A percentile compares a stretch with the other conserved stretches of the same genome.
phyloP scores from a whole-genome alignment of 2,329 filamentous ascomycete species.

The Penicillium sp. region DNA sequence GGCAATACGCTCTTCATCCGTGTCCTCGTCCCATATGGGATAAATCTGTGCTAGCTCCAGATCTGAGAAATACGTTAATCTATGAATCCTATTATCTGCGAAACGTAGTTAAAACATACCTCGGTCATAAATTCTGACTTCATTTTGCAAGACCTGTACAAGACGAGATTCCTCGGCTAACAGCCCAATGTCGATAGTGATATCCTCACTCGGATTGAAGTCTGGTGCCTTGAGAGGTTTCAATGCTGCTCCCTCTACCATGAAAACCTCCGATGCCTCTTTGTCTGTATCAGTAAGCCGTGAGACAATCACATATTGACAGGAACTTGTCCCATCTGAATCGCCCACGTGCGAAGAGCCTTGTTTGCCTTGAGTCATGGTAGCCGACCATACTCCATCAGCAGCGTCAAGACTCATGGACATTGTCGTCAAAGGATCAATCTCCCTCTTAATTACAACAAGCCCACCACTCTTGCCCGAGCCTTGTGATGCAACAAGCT shows the following conservation, averaged over 20 bases:
- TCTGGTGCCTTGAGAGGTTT: conserved; percentile 79
- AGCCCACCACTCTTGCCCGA: conserved; percentile 64
- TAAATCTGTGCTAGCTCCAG: conserved; percentile 87
- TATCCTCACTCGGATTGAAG: conserved; percentile 85
- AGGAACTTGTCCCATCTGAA: conserved; percentile 56
- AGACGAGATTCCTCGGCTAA: conserved; percentile 79
- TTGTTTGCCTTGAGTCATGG: conserved; percentile 45
- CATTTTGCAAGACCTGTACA: conserved; percentile 82
- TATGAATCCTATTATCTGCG: neutral
- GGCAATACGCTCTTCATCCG: conserved; percentile 72
- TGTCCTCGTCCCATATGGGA: conserved; percentile 89
- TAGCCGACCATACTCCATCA: conserved; percentile 80
- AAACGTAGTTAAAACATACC: conserved; percentile 49
- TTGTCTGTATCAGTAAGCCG: conserved; percentile 65
- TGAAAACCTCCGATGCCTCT: conserved; percentile 77
- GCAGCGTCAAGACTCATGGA: conserved; percentile 72
- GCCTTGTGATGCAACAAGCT: conserved; percentile 58
- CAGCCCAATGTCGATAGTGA: conserved; percentile 81
- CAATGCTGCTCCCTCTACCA: conserved; percentile 70
- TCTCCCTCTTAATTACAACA: conserved; percentile 73
- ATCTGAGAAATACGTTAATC: conserved; percentile 52
- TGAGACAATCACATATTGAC: conserved; percentile 81
- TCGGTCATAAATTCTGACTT: conserved; percentile 87
- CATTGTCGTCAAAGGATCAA: conserved; percentile 71
- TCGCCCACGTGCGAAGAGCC: conserved; percentile 51